These are phyloP conservation scores for Syzygium malaccense DNA, from an alignment of 441 rosid species.

Conservation along the genomic window DNA sequence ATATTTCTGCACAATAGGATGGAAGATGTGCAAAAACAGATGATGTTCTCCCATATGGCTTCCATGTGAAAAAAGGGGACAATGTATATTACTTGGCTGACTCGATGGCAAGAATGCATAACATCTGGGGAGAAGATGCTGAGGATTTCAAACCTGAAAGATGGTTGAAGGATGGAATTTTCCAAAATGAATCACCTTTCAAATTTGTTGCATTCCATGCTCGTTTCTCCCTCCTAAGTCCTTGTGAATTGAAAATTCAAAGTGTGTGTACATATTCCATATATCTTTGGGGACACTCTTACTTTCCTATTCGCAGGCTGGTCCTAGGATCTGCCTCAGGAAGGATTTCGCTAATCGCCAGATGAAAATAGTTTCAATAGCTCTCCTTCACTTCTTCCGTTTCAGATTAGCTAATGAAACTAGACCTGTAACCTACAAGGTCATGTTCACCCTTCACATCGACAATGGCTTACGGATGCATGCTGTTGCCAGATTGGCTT, in stretches of 20 bases:
- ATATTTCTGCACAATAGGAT: constrained; percentile 26
- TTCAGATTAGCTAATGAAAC: constrained; percentile 52
- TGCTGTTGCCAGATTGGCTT: constrained; percentile 28
- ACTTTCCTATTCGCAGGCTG: constrained; percentile 35
- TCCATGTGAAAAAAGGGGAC: constrained; percentile 54
- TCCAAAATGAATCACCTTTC: constrained; percentile 70
- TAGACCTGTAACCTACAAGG: constrained; percentile 29
- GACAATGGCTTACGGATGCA: constrained; percentile 41
- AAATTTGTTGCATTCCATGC: constrained; percentile 73
- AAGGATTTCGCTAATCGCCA: constrained; percentile 54
- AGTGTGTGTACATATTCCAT: neutral
- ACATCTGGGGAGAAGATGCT: constrained; percentile 76
- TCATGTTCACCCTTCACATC: constrained; percentile 70
- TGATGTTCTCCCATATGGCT: constrained; percentile 69
- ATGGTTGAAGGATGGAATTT: constrained; percentile 63
- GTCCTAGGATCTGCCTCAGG: constrained; percentile 53
- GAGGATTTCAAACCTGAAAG: constrained; percentile 68
- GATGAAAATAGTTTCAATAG: constrained; percentile 66
- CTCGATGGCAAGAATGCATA: constrained; percentile 76
- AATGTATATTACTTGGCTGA: constrained; percentile 46
- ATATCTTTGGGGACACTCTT: no score
- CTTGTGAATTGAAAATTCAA: neutral
- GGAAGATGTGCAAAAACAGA: constrained; percentile 49
- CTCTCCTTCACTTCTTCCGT: constrained; percentile 51
- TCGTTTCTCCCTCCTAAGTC: neutral